Conservation (phyloP, 805 yeast species). For the Candida montana region DNA sequence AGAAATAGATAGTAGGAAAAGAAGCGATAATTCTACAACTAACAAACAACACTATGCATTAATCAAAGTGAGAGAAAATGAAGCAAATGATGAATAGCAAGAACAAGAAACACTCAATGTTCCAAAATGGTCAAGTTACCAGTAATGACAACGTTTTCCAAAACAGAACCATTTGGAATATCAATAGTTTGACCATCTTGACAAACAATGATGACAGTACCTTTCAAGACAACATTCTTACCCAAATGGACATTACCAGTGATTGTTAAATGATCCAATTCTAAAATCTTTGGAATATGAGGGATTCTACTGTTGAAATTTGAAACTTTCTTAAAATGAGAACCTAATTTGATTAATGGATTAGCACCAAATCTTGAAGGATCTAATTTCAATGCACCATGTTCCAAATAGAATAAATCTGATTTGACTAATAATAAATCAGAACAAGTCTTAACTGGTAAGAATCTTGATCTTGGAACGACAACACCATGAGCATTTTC, state of each 20-base stretch:
- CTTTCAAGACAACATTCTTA: constrained; percentile 84
- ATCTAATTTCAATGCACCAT: constrained; percentile 83
- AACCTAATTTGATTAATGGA: constrained; percentile 93
- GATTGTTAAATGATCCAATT: constrained; percentile 93
- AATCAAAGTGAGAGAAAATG: no score
- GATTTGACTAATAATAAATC: constrained; percentile 93
- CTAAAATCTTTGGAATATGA: constrained; percentile 93
- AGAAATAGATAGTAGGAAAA: no score
- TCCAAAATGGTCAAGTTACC: constrained; percentile 94
- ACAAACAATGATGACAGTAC: constrained; percentile 96
- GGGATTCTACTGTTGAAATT: constrained; percentile 87
- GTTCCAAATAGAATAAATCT: constrained; percentile 84
- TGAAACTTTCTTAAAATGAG: constrained; percentile 92
- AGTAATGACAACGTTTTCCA: constrained; percentile 95
- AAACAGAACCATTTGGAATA: constrained; percentile 91
- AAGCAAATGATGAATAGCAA: no score
- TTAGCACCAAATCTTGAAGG: constrained; percentile 83
- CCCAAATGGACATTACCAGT: constrained; percentile 95
- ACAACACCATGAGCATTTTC: constrained; percentile 95
- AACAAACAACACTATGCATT: no score
- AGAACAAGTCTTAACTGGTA: constrained; percentile 97
- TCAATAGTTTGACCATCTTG: constrained; percentile 96
- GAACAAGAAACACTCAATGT: no score
- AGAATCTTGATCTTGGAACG: constrained; percentile 95
- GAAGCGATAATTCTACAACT: no score